Percentiles rank a stretch among this genome's conserved stretches.
These are phyloP conservation scores for Aspergillus novoparasiticus DNA, from an alignment of 2,329 filamentous ascomycete species.

Conservation along the genomic window DNA sequence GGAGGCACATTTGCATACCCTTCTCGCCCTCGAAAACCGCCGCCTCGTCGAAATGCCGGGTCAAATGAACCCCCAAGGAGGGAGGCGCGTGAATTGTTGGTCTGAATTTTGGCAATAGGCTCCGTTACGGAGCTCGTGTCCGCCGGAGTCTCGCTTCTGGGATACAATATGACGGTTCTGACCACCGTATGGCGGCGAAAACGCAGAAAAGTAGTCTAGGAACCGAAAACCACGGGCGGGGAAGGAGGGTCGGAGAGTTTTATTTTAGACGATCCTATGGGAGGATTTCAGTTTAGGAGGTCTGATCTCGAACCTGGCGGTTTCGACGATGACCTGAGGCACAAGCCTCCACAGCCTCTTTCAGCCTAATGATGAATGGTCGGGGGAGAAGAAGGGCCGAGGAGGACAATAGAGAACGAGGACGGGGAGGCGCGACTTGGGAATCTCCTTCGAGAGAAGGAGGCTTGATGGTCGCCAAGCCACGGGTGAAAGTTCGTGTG, in stretches of 20 bases:
- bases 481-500: constrained; percentile 24
- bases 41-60: constrained; percentile 51
- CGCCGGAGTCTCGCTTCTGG: constrained; percentile 24
- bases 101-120: constrained; percentile 56
- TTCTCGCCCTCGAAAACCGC: constrained; percentile 56
- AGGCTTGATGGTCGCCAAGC: constrained; percentile 18
- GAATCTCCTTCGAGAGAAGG: constrained; percentile 8
- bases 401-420: constrained; percentile 3
- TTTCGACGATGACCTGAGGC: constrained; percentile 6
- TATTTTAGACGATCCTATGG: constrained; percentile 6
- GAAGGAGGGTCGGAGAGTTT: constrained; percentile 12
- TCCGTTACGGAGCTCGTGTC: constrained; percentile 43
- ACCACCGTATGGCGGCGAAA: constrained; percentile 33
- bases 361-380: constrained; percentile 3
- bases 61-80: constrained; percentile 61
- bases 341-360: constrained; percentile 17
- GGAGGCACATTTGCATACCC: constrained; percentile 47
- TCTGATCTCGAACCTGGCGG: constrained; percentile 8
- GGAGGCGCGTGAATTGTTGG: constrained; percentile 59
- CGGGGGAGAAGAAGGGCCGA: background rate
- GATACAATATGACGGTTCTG: constrained; percentile 37
- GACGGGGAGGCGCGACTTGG: constrained; percentile 1
- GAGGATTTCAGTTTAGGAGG: constrained; percentile 21
- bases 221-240: background rate
- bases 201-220: background rate